phyloP scores from a whole-genome alignment of 1,284 basidiomycete genomes.

The Polyporus tsugae region DNA sequence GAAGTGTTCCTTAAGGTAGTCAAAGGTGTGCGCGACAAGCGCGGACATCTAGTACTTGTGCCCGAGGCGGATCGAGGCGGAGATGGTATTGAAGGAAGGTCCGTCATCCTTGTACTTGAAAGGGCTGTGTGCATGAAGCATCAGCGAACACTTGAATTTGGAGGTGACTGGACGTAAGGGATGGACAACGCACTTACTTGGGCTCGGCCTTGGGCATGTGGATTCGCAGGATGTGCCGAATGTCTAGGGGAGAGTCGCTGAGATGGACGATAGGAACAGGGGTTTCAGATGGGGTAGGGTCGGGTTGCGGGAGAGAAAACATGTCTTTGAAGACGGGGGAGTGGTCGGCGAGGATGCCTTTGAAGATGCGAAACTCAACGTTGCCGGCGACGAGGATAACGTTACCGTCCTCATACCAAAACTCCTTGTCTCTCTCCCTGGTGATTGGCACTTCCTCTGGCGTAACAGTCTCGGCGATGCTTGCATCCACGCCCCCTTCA shows the following conservation, averaged over 20 bases:
- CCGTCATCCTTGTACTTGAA: too few relatives aligned
- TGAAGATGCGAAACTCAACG: conserved; percentile 31
- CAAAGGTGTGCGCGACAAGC: neutral
- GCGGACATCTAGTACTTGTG: conserved; percentile 12
- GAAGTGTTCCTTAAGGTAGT: conserved; percentile 5
- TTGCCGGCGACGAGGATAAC: conserved; percentile 29
- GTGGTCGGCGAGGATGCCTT: conserved; percentile 28
- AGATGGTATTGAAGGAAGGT: neutral
- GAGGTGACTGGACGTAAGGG: too few relatives aligned
- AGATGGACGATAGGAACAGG: conserved; percentile 4
- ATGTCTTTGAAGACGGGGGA: conserved; percentile 35
- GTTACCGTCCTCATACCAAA: conserved; percentile 37
- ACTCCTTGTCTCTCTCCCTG: conserved; percentile 2
- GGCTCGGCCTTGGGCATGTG: neutral
- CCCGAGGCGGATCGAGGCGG: conserved; percentile 9
- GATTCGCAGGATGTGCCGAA: conserved; percentile 10
- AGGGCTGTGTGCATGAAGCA: too few relatives aligned
- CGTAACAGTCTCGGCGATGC: too few relatives aligned
- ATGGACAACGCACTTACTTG: neutral
- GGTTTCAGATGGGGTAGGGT: neutral
- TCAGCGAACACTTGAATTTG: too few relatives aligned
- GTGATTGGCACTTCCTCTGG: too few relatives aligned
- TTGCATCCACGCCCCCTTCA: too few relatives aligned
- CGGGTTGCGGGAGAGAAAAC: conserved; percentile 28
- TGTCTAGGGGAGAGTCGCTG: conserved; percentile 10